Conservation (phyloP, 108 stramenopile genomes). For the Pseudonitzschia multiseries region DNA sequence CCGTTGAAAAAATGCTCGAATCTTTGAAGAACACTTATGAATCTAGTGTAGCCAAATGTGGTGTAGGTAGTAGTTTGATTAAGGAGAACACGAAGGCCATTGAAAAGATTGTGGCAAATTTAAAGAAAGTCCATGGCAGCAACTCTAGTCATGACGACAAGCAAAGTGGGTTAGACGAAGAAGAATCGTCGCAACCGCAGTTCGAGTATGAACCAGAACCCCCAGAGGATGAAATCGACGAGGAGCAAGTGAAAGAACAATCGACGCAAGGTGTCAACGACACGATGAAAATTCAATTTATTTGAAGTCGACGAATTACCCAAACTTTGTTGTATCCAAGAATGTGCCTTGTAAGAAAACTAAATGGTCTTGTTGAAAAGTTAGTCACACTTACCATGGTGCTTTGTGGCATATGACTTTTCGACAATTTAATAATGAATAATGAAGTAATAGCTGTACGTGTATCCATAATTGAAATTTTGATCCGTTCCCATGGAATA, state of each 20-base stretch:
- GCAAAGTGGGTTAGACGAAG: background rate
- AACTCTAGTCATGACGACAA: background rate
- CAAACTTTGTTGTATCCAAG: background rate
- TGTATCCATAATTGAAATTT: too few species aligned
- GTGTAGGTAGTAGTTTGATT: constrained; percentile 5
- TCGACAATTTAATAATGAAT: too few species aligned
- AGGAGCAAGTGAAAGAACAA: background rate
- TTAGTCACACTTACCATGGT: too few species aligned
- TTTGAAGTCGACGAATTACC: background rate
- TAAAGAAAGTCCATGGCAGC: background rate
- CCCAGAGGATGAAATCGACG: background rate
- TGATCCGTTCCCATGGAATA: too few species aligned
- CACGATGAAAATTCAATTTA: background rate
- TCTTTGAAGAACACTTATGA: constrained; percentile 19
- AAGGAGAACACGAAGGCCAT: constrained; percentile 16
- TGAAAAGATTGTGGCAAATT: constrained; percentile 9
- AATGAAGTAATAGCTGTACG: too few species aligned
- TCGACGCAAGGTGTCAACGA: background rate
- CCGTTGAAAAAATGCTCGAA: constrained; percentile 25
- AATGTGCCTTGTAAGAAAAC: background rate
- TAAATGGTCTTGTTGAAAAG: background rate
- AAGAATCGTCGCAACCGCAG: background rate
- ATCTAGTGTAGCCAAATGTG: constrained; percentile 9
- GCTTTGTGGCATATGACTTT: too few species aligned
- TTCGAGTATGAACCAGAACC: background rate